Conservation (phyloP, 129 eudicot species). For the Erigeron canadensis region DNA sequence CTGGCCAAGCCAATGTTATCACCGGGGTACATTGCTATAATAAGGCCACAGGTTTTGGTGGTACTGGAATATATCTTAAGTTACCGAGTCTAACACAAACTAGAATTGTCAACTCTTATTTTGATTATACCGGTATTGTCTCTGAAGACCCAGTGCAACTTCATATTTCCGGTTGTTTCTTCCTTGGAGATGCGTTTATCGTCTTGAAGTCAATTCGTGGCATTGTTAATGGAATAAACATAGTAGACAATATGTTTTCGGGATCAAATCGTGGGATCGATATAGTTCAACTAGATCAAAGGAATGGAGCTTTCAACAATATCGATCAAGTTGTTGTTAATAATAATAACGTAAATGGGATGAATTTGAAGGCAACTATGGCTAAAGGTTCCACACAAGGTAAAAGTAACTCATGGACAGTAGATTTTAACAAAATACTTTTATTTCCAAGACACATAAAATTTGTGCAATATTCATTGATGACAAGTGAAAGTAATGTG, state of each 20-base stretch:
- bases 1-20: conserved; percentile 74
- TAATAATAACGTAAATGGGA: conserved; percentile 61
- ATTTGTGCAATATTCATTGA: conserved; percentile 58
- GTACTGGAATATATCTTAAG: conserved; percentile 67
- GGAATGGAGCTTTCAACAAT: conserved; percentile 40
- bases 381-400: conserved; percentile 48
- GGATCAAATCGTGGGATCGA: conserved; percentile 61
- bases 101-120: conserved; percentile 63
- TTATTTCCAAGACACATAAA: conserved; percentile 57
- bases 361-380: conserved; percentile 62
- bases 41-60: conserved; percentile 89
- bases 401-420: conserved; percentile 59
- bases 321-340: conserved; percentile 70
- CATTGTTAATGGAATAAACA: conserved; percentile 52
- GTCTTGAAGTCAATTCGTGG: conserved; percentile 64
- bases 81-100: conserved; percentile 80
- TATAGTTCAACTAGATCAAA: conserved; percentile 65
- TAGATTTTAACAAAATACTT: conserved; percentile 50
- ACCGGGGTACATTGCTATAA: conserved; percentile 93
- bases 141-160: conserved; percentile 90
- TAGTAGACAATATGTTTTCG: conserved; percentile 81
- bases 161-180: conserved; percentile 59
- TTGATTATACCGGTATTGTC: conserved; percentile 83
- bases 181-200: conserved; percentile 76
- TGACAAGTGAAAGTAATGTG: conserved; percentile 30